phyloP scores from a whole-genome alignment of 2,329 filamentous ascomycete genomes.

The Apiospora saccharicola region DNA sequence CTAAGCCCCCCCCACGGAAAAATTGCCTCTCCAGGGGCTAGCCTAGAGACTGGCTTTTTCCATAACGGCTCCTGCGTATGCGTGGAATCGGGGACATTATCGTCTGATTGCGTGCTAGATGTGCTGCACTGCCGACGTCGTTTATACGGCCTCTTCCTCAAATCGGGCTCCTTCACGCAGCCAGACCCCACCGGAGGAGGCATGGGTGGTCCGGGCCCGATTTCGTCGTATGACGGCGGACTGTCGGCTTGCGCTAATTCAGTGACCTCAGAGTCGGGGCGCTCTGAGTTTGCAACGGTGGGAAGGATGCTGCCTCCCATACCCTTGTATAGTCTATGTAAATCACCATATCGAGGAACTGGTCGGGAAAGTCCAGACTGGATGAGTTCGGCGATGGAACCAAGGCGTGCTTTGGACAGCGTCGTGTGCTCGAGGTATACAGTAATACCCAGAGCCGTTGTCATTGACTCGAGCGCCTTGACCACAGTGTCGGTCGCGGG shows the following conservation, averaged over 20 bases:
- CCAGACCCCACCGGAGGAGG: conserved; percentile 5
- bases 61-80: background rate
- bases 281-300: background rate
- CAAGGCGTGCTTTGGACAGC: conserved; percentile 25
- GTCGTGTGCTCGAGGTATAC: conserved; percentile 25
- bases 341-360: conserved; percentile 24
- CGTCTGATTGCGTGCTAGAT: conserved; percentile 19
- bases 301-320: conserved; percentile 24
- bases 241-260: conserved; percentile 10
- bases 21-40: background rate
- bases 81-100: background rate
- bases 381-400: conserved; percentile 9
- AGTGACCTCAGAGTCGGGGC: conserved; percentile 13
- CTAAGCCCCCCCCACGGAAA: background rate
- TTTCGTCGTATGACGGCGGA: conserved; percentile 25
- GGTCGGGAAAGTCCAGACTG: conserved; percentile 21
- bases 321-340: conserved; percentile 27
- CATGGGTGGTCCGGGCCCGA: conserved; percentile 26
- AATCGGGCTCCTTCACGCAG: background rate
- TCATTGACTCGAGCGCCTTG: conserved; percentile 24
- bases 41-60: background rate
- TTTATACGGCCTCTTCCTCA: conserved; percentile 4
- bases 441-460: conserved; percentile 18
- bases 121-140: conserved; percentile 23
- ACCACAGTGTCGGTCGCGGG: conserved; percentile 18